Evolutionary conservation across 2,329 filamentous ascomycete genomes (phyloP).

Genomic region (Paecilomyces dactylethromorphus): DNA sequence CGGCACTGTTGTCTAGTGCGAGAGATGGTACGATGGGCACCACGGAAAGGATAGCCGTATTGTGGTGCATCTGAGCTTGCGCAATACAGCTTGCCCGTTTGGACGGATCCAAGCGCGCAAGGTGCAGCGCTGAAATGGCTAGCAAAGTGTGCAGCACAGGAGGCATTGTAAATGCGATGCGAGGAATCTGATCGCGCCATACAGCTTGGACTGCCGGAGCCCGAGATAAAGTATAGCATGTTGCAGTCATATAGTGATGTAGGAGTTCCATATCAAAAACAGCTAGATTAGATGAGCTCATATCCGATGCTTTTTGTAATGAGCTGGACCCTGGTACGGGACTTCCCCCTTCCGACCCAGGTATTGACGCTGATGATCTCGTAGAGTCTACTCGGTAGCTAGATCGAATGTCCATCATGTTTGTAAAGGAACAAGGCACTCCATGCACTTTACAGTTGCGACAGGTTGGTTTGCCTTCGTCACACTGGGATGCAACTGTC

Average conservation of each 20-base stretch:
- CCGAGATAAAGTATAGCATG: slow-evolving; percentile 41
- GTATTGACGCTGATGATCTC: not conserved
- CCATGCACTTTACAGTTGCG: slow-evolving; percentile 18
- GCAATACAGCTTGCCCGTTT: slow-evolving; percentile 33
- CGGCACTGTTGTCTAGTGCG: slow-evolving; percentile 25
- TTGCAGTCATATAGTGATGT: slow-evolving; percentile 47
- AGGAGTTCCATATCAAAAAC: slow-evolving; percentile 46
- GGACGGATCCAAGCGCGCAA: slow-evolving; percentile 36
- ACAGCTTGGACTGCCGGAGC: slow-evolving; percentile 38
- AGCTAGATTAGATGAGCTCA: slow-evolving; percentile 4
- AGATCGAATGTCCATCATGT: not conserved
- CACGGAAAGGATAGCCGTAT: slow-evolving; percentile 23
- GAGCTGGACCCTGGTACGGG: not conserved
- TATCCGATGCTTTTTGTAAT: not conserved
- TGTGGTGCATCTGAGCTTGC: slow-evolving; percentile 32
- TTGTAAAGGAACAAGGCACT: slow-evolving; percentile 13
- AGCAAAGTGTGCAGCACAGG: slow-evolving; percentile 47
- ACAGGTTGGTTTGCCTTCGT: slow-evolving; percentile 18
- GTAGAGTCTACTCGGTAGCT: not conserved
- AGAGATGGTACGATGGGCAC: slow-evolving; percentile 26
- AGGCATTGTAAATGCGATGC: slow-evolving; percentile 40
- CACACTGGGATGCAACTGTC: slow-evolving; percentile 13
- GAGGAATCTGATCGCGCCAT: slow-evolving; percentile 43
- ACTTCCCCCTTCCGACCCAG: not conserved
- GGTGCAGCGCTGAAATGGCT: slow-evolving; percentile 45